These are phyloP conservation scores for Candida anglica DNA, from an alignment of 805 yeast species.

Conservation along the genomic window DNA sequence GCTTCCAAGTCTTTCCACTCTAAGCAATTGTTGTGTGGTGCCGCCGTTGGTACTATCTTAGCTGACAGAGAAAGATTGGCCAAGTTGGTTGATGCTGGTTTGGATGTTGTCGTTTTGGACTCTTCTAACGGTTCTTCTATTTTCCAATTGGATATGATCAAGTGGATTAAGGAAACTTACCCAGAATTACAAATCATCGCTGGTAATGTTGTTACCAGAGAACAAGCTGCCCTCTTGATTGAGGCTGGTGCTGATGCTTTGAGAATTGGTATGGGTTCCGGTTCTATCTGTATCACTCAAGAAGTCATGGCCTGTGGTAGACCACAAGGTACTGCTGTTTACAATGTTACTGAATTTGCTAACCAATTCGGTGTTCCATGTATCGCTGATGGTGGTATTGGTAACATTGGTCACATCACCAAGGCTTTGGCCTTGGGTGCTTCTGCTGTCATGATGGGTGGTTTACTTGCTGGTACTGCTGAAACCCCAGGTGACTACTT, in stretches of 20 bases:
- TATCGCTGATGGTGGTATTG: slow-evolving; percentile 99
- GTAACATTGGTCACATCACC: slow-evolving; percentile 96
- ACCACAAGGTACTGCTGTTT: slow-evolving; percentile 99
- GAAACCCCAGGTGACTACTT: slow-evolving; percentile 99
- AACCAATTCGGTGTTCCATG: slow-evolving; percentile 96
- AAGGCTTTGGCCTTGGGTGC: slow-evolving; percentile 97
- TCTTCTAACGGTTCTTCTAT: slow-evolving; percentile 97
- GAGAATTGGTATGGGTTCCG: slow-evolving; percentile 99
- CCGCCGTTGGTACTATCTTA: slow-evolving; percentile 93
- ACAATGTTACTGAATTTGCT: slow-evolving; percentile 90
- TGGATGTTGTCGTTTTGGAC: slow-evolving; percentile 93
- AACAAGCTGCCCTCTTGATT: slow-evolving; percentile 94
- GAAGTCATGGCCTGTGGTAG: slow-evolving; percentile 99
- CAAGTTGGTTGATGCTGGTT: slow-evolving; percentile 89
- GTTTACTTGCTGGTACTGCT: slow-evolving; percentile 96
- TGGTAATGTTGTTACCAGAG: slow-evolving; percentile 98
- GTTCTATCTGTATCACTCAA: slow-evolving; percentile 98
- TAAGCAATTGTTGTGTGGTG: slow-evolving; percentile 97
- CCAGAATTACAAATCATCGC: slow-evolving; percentile 88
- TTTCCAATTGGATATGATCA: slow-evolving; percentile 91
- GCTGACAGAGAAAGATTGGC: slow-evolving; percentile 83
- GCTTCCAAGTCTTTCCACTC: slow-evolving; percentile 93
- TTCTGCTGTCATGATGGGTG: slow-evolving; percentile 98
- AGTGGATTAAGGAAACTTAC: slow-evolving; percentile 79
- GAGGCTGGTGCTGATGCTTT: slow-evolving; percentile 97